phyloP scores from a whole-genome alignment of 192 early-diverging fungal species.

The Backusella psychrophila region DNA sequence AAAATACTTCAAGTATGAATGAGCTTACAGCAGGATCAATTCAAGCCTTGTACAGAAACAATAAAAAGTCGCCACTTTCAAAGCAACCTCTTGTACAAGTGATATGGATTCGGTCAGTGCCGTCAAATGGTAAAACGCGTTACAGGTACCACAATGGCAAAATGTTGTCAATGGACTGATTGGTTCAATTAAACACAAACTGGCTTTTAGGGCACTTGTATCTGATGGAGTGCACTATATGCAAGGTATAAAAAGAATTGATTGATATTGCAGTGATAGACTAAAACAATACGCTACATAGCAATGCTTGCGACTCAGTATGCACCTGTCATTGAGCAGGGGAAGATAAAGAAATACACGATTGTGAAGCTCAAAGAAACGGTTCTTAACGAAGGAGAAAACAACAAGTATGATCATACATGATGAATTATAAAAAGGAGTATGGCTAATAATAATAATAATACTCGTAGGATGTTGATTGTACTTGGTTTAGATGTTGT shows the following conservation, averaged over 20 bases:
- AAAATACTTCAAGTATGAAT: not conserved
- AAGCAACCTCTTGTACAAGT: constrained; percentile 38
- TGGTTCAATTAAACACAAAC: not conserved
- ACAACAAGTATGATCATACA: constrained; percentile 41
- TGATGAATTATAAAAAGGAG: not conserved
- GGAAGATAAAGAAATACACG: constrained; percentile 46
- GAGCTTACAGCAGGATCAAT: constrained; percentile 32
- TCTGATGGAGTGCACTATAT: constrained; percentile 64
- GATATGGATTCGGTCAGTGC: constrained; percentile 36
- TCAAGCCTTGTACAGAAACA: constrained; percentile 35
- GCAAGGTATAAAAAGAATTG: constrained; percentile 49
- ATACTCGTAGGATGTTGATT: constrained; percentile 26
- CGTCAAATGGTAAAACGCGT: constrained; percentile 18
- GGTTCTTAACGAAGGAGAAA: constrained; percentile 43
- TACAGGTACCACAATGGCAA: constrained; percentile 33
- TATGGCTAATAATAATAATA: no score
- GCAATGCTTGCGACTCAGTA: constrained; percentile 62
- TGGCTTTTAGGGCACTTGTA: constrained; percentile 48
- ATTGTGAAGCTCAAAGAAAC: constrained; percentile 50
- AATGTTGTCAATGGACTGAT: not conserved
- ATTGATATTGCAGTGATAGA: not conserved
- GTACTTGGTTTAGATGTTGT: constrained; percentile 50
- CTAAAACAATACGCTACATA: constrained; percentile 10
- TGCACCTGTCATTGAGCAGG: constrained; percentile 44
- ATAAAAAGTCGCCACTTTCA: constrained; percentile 6